These are phyloP conservation scores for Colletotrichum chrysophilum DNA, from an alignment of 2,329 filamentous ascomycete genomes.

Conservation along the genomic window DNA sequence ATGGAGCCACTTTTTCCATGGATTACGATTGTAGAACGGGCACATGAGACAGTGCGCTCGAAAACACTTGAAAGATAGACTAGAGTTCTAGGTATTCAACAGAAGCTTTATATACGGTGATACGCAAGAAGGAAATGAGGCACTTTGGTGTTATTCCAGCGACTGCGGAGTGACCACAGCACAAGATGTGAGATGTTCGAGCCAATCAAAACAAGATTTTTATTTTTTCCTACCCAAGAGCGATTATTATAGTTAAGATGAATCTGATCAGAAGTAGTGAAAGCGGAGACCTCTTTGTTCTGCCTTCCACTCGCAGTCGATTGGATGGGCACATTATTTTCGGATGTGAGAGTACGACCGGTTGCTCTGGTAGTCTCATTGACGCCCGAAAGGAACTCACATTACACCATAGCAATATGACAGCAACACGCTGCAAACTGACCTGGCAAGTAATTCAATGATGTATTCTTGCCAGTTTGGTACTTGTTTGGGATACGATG, in stretches of 20 bases:
- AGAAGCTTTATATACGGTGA: neutral
- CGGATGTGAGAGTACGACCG: rapidly evolving
- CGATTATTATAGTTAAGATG: neutral
- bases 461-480: neutral
- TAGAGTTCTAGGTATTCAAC: neutral
- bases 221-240: neutral
- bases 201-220: neutral
- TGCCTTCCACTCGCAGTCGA: neutral
- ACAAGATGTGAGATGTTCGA: neutral
- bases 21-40: neutral
- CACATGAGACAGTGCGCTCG: rapidly evolving
- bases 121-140: neutral
- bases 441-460: neutral
- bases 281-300: neutral
- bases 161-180: rapidly evolving
- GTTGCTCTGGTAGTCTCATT: neutral
- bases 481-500: rapidly evolving
- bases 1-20: neutral
- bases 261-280: neutral
- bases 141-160: neutral
- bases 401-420: neutral
- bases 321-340: neutral
- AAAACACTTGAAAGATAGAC: neutral
- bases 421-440: neutral
- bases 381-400: neutral